Evolutionary conservation across 2,329 filamentous ascomycete genomes (phyloP), one percentile per base, ranked within the genome.

Genomic region (Byssothecium circinans): DNA sequence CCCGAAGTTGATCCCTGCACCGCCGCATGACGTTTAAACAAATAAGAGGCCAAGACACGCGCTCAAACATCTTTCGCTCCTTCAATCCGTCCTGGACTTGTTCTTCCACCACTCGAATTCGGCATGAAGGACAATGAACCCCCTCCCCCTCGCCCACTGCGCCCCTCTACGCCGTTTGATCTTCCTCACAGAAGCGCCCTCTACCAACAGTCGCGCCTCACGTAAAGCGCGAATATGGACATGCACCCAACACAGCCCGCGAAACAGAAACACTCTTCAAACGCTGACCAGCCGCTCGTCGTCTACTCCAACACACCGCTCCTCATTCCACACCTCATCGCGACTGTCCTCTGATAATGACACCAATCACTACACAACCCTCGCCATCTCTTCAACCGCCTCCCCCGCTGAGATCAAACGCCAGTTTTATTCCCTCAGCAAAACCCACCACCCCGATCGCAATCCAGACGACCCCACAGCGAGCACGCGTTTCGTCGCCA

Each of bases 401-500:
- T 83, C 87, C 14, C 74, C 81, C 1, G 76, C 78, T 8, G 89
- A 96, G 43, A 91, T 97, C 52, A 97, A 97, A 73, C 92, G 88
- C 86, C 74, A 83, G 68, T 99, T 96, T 81, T 97, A 96, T 79
- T 74, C 81, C 52, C 88, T 97, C 69, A 96, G 91, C 65, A 95
- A 96, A 74, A 76, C 81, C 44, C 87, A 96, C 79, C 94, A 99
- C 73, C 94, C 94, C 1, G 94, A 99, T 78, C 84, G 85, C 68
- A 95, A 97, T 78, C 89, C 81, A 50, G 67, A 81, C 59, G 87
- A 96, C 72, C 87, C 88, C 4, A 68, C 75, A 49, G 88, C 91
- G 53, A 78, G 85, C 3, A 75, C 82, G 48, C 88, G 86, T 67
- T 99, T 96, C 78, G 84, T 91, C 70, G 81, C 83, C 59, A 87